Percentiles rank a stretch among this genome's conserved stretches.
Conservation (phyloP, 179 eudicot species). For the Silene vulgaris region DNA sequence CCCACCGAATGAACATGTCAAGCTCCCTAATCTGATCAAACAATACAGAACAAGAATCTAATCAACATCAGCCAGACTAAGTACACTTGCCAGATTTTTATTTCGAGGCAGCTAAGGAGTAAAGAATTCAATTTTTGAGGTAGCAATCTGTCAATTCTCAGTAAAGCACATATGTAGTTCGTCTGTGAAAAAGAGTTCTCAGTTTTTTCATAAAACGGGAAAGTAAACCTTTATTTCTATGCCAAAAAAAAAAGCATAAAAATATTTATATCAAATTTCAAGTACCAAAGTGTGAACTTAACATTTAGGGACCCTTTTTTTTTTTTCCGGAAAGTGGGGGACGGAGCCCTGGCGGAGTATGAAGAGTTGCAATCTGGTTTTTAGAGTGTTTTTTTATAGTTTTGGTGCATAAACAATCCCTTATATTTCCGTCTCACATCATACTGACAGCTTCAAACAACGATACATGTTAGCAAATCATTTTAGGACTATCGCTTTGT, state of each 20-base stretch:
- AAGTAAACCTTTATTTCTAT: neutral
- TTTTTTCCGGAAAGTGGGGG: neutral
- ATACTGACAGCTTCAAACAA: neutral
- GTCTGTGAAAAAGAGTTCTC: neutral
- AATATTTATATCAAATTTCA: constrained; percentile 5
- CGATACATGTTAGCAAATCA: neutral
- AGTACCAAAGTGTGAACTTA: constrained; percentile 3
- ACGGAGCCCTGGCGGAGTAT: neutral
- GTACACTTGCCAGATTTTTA: constrained; percentile 2
- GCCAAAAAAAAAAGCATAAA: neutral
- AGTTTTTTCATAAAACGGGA: constrained; percentile 3
- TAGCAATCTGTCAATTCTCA: neutral
- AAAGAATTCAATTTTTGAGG: neutral
- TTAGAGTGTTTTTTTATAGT: neutral
- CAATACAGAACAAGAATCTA: constrained; percentile 6
- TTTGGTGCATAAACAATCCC: neutral
- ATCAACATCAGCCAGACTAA: constrained; percentile 15
- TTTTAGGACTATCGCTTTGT: neutral
- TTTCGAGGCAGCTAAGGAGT: neutral
- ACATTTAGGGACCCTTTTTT: neutral
- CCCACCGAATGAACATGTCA: constrained; percentile 76
- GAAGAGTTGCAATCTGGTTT: neutral
- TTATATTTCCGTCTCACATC: neutral
- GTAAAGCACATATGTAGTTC: neutral
- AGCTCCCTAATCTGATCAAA: constrained; percentile 79